Evolutionary conservation across 192 early-diverging fungal species (phyloP).

Genomic region (Entrophospora sp.): DNA sequence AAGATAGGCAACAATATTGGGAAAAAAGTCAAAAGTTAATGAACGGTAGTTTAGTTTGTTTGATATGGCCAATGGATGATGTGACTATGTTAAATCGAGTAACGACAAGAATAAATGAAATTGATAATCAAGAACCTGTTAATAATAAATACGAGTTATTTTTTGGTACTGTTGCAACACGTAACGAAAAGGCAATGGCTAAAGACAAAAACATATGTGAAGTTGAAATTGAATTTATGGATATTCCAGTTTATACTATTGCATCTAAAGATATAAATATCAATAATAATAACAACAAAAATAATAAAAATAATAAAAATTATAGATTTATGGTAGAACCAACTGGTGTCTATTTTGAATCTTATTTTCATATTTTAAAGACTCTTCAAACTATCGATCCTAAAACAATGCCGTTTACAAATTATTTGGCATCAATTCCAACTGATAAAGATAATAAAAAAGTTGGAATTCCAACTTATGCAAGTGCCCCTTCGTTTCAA

Average conservation of each 20-base stretch:
- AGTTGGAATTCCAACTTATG: conserved; percentile 22
- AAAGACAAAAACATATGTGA: background rate
- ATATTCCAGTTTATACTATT: conserved; percentile 23
- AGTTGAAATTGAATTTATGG: conserved; percentile 26
- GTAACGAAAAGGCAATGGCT: conserved; percentile 25
- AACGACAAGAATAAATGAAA: too few relatives aligned
- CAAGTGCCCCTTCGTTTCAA: conserved; percentile 24
- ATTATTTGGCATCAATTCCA: conserved; percentile 32
- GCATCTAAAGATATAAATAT: conserved; percentile 2
- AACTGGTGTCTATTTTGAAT: conserved; percentile 25
- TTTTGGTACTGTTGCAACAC: conserved; percentile 32
- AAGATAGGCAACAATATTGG: conserved; percentile 36
- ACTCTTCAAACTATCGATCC: conserved; percentile 26
- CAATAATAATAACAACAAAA: background rate
- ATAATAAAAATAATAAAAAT: background rate
- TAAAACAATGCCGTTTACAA: conserved; percentile 28
- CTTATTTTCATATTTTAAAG: conserved; percentile 29
- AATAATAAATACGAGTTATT: background rate
- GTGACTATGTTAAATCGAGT: too few relatives aligned
- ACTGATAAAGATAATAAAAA: conserved; percentile 1
- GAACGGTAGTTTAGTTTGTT: conserved; percentile 37
- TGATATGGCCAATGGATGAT: conserved; percentile 22
- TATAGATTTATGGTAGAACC: conserved; percentile 33
- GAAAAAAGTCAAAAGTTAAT: conserved; percentile 33
- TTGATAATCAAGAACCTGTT: too few relatives aligned